Conservation (phyloP, 176 grass and related monocot genomes). For the Musa itinerans region DNA sequence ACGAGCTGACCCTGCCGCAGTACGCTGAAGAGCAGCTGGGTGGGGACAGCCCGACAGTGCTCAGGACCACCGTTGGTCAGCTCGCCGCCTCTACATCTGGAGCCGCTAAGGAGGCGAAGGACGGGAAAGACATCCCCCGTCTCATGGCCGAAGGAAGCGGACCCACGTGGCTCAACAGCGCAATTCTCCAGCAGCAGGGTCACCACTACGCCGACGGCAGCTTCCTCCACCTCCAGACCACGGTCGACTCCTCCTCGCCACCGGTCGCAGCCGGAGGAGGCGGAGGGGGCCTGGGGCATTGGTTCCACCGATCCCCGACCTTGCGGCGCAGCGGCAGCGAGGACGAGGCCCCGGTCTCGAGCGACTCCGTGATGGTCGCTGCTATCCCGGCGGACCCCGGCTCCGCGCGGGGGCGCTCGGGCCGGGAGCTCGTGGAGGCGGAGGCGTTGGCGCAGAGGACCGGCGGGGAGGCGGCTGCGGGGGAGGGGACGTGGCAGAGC, state of each 20-base stretch:
- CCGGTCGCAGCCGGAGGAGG: conserved; percentile 4
- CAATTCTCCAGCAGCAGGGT: conserved; percentile 30
- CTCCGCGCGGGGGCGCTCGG: not conserved
- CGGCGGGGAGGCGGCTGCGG: not conserved
- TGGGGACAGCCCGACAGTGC: conserved; percentile 6
- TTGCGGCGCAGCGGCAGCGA: conserved; percentile 3
- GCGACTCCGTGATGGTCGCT: conserved; percentile 12
- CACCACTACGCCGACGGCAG: conserved; percentile 41
- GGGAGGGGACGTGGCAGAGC: conserved; percentile 2
- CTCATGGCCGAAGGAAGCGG: conserved; percentile 12
- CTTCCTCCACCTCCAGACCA: conserved; percentile 60
- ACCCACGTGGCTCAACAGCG: conserved; percentile 40
- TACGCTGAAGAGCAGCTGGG: conserved; percentile 28
- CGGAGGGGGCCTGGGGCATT: not conserved
- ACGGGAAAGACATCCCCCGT: not conserved
- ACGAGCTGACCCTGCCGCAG: conserved; percentile 4
- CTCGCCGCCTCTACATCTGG: not conserved
- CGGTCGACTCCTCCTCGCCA: conserved; percentile 40
- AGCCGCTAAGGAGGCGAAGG: not conserved
- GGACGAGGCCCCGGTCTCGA: conserved; percentile 35
- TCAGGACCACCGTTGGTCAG: conserved; percentile 10
- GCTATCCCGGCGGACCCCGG: not conserved
- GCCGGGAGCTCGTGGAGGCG: not conserved
- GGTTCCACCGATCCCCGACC: not conserved
- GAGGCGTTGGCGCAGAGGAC: not conserved